A percentile compares a stretch with the other conserved stretches of the same genome.
phyloP scores from a whole-genome alignment of 164 flowering plant genomes.

The Cinnamomum micranthum region DNA sequence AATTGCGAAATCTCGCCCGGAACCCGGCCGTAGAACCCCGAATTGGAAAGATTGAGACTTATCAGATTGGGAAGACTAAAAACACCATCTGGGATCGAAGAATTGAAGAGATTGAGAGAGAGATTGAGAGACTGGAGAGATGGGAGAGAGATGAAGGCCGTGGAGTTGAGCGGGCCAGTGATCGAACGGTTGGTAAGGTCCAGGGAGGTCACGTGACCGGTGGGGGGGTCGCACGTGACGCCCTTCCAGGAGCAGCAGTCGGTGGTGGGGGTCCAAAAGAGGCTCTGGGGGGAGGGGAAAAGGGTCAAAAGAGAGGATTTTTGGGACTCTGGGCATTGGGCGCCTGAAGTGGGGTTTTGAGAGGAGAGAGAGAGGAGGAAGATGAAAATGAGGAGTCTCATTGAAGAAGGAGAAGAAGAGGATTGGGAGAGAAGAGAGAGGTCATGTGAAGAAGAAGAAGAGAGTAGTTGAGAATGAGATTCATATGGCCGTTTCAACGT shows the following conservation, averaged over 20 bases:
- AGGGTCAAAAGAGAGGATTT: background rate
- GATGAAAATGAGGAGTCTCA: background rate
- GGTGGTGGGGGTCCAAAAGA: conserved; percentile 25
- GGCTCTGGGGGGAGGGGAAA: conserved; percentile 19
- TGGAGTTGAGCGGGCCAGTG: conserved; percentile 1
- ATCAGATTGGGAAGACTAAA: conserved; percentile 24
- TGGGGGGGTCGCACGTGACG: conserved; percentile 22
- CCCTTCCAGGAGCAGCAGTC: conserved; percentile 43
- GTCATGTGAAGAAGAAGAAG: background rate
- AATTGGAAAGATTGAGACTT: conserved; percentile 42
- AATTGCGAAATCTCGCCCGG: conserved; percentile 30
- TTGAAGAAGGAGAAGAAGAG: background rate
- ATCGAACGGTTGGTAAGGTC: conserved; percentile 33
- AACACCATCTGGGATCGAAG: conserved; percentile 33
- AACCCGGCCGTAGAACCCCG: conserved; percentile 39
- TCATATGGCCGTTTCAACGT: too few relatives aligned
- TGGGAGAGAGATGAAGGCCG: background rate
- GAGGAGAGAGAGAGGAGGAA: background rate
- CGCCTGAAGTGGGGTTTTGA: background rate
- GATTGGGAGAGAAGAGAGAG: background rate
- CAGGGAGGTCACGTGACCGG: conserved; percentile 29
- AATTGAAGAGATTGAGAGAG: conserved; percentile 29
- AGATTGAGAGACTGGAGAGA: conserved; percentile 34
- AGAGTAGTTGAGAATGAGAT: background rate
- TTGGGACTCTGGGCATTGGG: background rate